Conservation (phyloP, 2,329 filamentous ascomycete species). For the Fusarium sp. region DNA sequence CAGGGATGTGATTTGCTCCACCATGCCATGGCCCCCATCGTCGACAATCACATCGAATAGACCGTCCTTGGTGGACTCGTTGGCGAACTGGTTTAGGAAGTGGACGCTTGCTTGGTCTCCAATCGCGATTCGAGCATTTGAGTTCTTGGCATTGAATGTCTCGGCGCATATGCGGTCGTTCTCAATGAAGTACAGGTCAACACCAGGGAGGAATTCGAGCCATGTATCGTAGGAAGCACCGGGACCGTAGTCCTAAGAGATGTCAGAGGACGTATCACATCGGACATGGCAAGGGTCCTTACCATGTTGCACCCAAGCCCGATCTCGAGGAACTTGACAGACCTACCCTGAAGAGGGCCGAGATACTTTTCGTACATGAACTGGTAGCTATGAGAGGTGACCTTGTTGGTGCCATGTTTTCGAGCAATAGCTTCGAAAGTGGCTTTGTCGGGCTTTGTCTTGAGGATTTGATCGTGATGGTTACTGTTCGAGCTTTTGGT, state of each 20-base stretch:
- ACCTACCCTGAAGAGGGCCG: constrained; percentile 45
- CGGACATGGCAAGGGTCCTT: background rate
- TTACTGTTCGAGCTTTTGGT: background rate
- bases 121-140: constrained; percentile 53
- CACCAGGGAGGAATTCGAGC: constrained; percentile 54
- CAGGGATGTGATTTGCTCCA: constrained; percentile 53
- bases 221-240: constrained; percentile 56
- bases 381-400: constrained; percentile 54
- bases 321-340: constrained; percentile 56
- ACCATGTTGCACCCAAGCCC: constrained; percentile 56
- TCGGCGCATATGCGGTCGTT: constrained; percentile 52
- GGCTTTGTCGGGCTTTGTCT: background rate
- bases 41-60: constrained; percentile 57
- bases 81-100: constrained; percentile 53
- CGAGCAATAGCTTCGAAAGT: constrained; percentile 46
- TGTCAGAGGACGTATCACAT: background rate
- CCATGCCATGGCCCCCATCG: constrained; percentile 54
- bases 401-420: constrained; percentile 55
- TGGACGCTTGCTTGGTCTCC: constrained; percentile 54
- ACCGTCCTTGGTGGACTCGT: constrained; percentile 45
- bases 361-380: constrained; percentile 57
- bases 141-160: constrained; percentile 51
- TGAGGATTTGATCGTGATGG: background rate
- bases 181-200: constrained; percentile 58
- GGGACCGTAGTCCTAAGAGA: constrained; percentile 49